Conservation (phyloP, 495 filamentous ascomycete genomes). For the Aspergillus carlsbadensis region DNA sequence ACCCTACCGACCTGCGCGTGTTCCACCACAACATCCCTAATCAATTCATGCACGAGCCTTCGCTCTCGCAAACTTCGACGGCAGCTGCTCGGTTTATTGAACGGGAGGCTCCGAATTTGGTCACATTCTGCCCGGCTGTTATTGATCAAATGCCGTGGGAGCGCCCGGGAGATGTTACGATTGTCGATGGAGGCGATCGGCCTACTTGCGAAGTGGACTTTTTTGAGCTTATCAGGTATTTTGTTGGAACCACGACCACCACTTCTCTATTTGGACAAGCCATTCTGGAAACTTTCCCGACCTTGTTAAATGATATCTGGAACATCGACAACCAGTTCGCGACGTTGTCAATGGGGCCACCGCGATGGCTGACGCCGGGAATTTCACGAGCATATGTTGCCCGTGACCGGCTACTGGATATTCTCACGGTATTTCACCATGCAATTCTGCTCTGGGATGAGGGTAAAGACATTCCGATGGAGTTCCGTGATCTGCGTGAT, state of each 20-base stretch:
- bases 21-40: constrained; percentile 35
- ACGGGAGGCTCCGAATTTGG: constrained; percentile 46
- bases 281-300: constrained; percentile 55
- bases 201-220: constrained; percentile 49
- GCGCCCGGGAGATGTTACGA: constrained; percentile 39
- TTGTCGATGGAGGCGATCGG: constrained; percentile 30
- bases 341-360: constrained; percentile 49
- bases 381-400: constrained; percentile 53
- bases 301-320: constrained; percentile 52
- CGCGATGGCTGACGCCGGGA: constrained; percentile 51
- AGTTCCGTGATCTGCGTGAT: constrained; percentile 55
- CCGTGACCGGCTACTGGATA: constrained; percentile 47
- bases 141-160: constrained; percentile 66
- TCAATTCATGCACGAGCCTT: constrained; percentile 44
- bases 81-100: constrained; percentile 37
- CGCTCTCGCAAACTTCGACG: constrained; percentile 38
- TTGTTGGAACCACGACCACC: constrained; percentile 51
- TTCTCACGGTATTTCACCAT: constrained; percentile 47
- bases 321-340: constrained; percentile 55
- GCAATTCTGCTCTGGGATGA: constrained; percentile 48
- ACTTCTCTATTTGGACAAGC: constrained; percentile 53
- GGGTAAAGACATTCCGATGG: constrained; percentile 42
- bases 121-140: constrained; percentile 56
- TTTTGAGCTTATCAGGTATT: constrained; percentile 53
- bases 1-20: constrained; percentile 31